phyloP scores from a whole-genome alignment of 2,329 filamentous ascomycete genomes.

The Keithomyces neogunnii region DNA sequence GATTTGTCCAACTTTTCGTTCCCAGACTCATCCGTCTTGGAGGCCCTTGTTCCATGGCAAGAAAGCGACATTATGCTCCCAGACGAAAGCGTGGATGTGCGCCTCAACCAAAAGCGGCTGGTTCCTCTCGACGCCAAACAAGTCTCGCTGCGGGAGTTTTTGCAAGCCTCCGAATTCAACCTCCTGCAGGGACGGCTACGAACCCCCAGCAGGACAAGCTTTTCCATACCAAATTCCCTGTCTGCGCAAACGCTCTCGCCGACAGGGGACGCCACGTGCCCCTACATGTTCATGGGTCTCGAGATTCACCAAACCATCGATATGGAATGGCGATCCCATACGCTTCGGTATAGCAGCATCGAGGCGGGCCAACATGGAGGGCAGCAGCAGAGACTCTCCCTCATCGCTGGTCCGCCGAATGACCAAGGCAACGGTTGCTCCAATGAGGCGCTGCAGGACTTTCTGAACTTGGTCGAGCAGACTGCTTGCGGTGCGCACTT shows the following conservation, averaged over 20 bases:
- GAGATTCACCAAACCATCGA: slow-evolving; percentile 41
- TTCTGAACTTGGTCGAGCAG: slow-evolving; percentile 20
- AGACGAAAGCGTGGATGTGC: slow-evolving; percentile 36
- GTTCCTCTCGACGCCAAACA: slow-evolving; percentile 29
- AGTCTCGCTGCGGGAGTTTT: slow-evolving; percentile 33
- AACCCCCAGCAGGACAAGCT: slow-evolving; percentile 24
- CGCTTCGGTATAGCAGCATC: slow-evolving; percentile 41
- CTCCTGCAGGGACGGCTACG: slow-evolving; percentile 32
- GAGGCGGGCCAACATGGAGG: slow-evolving; percentile 44
- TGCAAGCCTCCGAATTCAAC: slow-evolving; percentile 35
- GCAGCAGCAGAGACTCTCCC: slow-evolving; percentile 39
- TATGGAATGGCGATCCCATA: slow-evolving; percentile 33
- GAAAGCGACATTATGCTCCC: slow-evolving; percentile 38
- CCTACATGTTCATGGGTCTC: slow-evolving; percentile 38
- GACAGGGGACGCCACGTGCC: slow-evolving; percentile 6
- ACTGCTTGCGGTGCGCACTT: slow-evolving; percentile 23
- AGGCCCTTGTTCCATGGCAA: slow-evolving; percentile 20
- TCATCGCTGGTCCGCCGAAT: slow-evolving; percentile 18
- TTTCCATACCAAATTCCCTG: slow-evolving; percentile 20
- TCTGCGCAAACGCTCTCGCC: neutral
- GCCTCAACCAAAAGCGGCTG: slow-evolving; percentile 29
- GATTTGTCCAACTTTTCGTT: slow-evolving; percentile 20
- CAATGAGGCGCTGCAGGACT: slow-evolving; percentile 6
- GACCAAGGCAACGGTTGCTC: neutral
- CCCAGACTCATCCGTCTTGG: slow-evolving; percentile 21